phyloP scores from a whole-genome alignment of 2,329 filamentous ascomycete species.

The Volutella citrinella region DNA sequence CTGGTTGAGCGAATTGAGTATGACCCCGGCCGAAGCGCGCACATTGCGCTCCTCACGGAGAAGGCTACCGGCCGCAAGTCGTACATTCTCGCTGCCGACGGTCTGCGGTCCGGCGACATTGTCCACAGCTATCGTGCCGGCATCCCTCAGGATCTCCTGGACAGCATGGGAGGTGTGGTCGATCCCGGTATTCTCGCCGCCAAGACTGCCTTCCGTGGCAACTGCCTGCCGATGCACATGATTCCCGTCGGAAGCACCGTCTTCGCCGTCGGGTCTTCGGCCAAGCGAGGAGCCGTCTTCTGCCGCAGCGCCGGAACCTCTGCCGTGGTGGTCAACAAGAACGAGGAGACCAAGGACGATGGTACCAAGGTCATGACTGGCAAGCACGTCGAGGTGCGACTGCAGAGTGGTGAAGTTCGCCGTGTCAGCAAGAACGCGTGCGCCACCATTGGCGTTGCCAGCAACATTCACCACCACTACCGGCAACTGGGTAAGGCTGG shows the following conservation, averaged over 20 bases:
- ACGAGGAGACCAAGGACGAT: slow-evolving; percentile 66
- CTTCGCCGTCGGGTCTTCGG: slow-evolving; percentile 80
- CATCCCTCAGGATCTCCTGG: slow-evolving; percentile 81
- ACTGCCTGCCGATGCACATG: slow-evolving; percentile 93
- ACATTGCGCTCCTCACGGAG: slow-evolving; percentile 83
- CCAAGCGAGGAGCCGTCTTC: slow-evolving; percentile 76
- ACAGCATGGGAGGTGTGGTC: slow-evolving; percentile 86
- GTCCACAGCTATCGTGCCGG: slow-evolving; percentile 90
- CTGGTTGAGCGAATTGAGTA: slow-evolving; percentile 93
- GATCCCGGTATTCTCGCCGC: slow-evolving; percentile 96
- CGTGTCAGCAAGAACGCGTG: slow-evolving; percentile 89
- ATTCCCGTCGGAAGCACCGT: slow-evolving; percentile 91
- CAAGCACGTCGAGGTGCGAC: slow-evolving; percentile 76
- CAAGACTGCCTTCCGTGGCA: slow-evolving; percentile 89
- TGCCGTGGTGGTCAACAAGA: slow-evolving; percentile 84
- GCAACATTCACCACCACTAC: slow-evolving; percentile 90
- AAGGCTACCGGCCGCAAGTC: slow-evolving; percentile 71
- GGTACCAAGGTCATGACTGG: slow-evolving; percentile 62
- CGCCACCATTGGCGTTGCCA: slow-evolving; percentile 89
- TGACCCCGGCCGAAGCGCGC: slow-evolving; percentile 87
- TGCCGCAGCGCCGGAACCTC: slow-evolving; percentile 94
- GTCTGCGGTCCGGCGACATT: slow-evolving; percentile 85
- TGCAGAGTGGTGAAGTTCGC: slow-evolving; percentile 91
- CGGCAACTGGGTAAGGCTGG: slow-evolving; percentile 92
- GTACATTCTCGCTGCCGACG: slow-evolving; percentile 95